Evolutionary conservation across 139 green algal species (phyloP).

Genomic region (Auxenochlorella protothecoides): DNA sequence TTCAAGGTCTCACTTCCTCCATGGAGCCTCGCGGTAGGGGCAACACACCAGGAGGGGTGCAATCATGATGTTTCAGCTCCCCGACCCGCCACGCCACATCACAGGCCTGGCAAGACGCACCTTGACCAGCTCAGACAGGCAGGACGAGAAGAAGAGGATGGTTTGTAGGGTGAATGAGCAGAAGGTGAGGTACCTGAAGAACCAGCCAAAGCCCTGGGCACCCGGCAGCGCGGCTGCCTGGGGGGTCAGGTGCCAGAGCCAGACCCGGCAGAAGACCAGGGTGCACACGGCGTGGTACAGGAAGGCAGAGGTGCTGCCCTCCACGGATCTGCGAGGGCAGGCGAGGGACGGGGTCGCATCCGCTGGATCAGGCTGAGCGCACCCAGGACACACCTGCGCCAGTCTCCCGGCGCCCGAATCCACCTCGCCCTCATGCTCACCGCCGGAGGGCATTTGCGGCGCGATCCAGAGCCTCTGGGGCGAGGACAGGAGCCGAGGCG

Average conservation of each 20-base stretch:
- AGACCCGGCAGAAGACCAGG: conserved; percentile 35
- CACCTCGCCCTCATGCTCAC: too few species aligned
- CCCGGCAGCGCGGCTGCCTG: conserved; percentile 43
- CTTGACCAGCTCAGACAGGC: conserved; percentile 17
- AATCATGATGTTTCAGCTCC: not conserved
- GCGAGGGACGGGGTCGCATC: too few species aligned
- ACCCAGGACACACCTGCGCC: too few species aligned
- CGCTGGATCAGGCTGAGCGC: too few species aligned
- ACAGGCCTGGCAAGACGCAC: not conserved
- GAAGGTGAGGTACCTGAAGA: conserved; percentile 73
- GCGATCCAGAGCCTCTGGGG: too few species aligned
- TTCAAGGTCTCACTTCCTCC: not conserved
- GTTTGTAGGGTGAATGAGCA: conserved; percentile 57
- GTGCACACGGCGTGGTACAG: conserved; percentile 27
- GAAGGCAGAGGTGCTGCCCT: conserved; percentile 20
- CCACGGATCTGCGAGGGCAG: conserved; percentile 15
- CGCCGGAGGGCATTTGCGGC: too few species aligned
- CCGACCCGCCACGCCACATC: too few species aligned
- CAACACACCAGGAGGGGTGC: too few species aligned
- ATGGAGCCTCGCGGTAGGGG: not conserved
- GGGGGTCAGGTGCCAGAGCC: conserved; percentile 50
- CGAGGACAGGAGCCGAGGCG: too few species aligned
- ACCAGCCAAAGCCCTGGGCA: conserved; percentile 59
- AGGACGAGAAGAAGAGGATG: conserved; percentile 34
- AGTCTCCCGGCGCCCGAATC: too few species aligned